Base-by-base conservation (phyloP, 768 basidiomycete species). In the Termitomyces eurrhizus region DNA sequence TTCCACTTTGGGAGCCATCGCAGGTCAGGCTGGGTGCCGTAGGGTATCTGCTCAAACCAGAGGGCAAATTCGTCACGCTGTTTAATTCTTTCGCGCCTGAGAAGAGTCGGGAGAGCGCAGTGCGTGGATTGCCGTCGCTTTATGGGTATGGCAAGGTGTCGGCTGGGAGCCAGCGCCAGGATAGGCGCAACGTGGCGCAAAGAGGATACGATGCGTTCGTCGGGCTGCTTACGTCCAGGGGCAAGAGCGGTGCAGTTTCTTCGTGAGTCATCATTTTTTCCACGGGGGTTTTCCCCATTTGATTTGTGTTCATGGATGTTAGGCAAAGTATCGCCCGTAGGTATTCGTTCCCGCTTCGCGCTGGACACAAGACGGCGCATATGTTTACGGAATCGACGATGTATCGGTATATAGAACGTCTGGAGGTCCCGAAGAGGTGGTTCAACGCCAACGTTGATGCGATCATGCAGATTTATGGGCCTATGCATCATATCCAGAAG, bases 1-100 rank as follows among this genome's bases (percentile, higher is more conserved):
- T 87, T 26, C 87, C 92, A 8, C 72, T 92, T 7, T 94, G 90
- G 91, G 78, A 76, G 5, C 92, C 92, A 2, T 74, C 80, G 3
- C 77, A 66, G 5, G 81, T 93, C 0, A 69, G 78, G 13, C 72
- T 92, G 1, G 92, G 92, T 7, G 84, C 86, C 3, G 86, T 94
- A 7, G 92, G 92, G 2, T 94, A 90, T 70, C 60, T 92, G 26
- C 78, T 76, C 36, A 89, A 87, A 64, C 82, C 86, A 0, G 71
- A 73, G n/a, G 92, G 91, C 2, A 72, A 74, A 46, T 94, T 94
- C 64, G 73, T 90, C 60, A 86, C 84, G 12, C 75, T 93, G 7
- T 85, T 92, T 73, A 89, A 92, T 69, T 82, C 87, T 2, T 80
- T 84, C 68, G 74, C 80, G 52, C 87, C 84, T 6, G 70, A 73